Base-by-base conservation (phyloP, 2,329 filamentous ascomycete genomes). In the Xylaria sp. region DNA sequence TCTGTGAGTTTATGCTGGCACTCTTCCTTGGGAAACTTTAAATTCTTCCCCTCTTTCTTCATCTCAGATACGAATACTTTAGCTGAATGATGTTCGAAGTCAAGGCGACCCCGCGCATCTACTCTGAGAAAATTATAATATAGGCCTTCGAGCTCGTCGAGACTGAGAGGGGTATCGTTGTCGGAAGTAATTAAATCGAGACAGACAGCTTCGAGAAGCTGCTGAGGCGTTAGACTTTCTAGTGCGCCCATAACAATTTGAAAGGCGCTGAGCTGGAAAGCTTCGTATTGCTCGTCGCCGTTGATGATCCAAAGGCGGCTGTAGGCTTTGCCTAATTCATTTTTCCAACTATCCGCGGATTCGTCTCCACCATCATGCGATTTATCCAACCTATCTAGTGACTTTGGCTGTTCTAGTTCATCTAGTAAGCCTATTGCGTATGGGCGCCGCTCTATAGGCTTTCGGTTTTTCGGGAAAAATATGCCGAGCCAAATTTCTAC, bases 1-100 rank as follows among this genome's bases (percentile, higher is more conserved):
- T 58, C 36, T 3, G 36, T 14, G 2, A 58, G 14, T n/a, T 5
- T 14, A 47, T 39, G 12, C 7, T 19, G 36, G 12, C 55, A 58
- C 12, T n/a, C 7, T 6, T 8, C 7, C 55, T 58, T 9, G 30
- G 42, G 50, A 60, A 60, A 60, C 8, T 24, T 50, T n/a, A 50
- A 50, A 0, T 60, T 9, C 17, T 17, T 7, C 17, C 4, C 7
- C 36, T 60, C 57, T 2, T 36, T 36, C 24, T 60, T 24, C 45
- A 60, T 48, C 30, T 60, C 42, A 9, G 57, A 60, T 11, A 60
- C 45, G 57, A 60, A 60, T 34, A 50, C 2, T 45, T 50, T 60
- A 36, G 57, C 57, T 27, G 42, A 60, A 11, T 21, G 45, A n/a
- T 50, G 57, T 50, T 50, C 45, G 7, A 50, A 50, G 42, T 60